A percentile compares a stretch with the other conserved stretches of the same genome.
Conservation (phyloP, 2,329 filamentous ascomycete species). For the Corniculantispora saksenae region DNA sequence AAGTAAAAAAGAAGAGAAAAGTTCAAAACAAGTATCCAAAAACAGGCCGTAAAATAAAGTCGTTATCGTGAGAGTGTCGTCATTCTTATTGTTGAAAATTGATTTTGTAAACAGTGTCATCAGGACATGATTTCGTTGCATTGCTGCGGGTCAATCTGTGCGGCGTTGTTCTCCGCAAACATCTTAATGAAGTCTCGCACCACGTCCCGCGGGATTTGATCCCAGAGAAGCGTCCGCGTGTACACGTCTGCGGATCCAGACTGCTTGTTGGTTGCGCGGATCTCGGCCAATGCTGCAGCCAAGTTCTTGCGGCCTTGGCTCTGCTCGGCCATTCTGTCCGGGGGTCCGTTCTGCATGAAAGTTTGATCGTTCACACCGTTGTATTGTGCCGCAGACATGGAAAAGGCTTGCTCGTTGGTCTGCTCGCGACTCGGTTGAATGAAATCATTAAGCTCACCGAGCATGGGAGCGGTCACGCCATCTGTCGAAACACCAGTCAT, state of each 20-base stretch:
- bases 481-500: conserved; percentile 43
- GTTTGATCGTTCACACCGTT: conserved; percentile 70
- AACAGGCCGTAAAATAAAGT: conserved; percentile 24
- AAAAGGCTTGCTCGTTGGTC: conserved; percentile 84
- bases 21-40: conserved; percentile 24
- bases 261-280: conserved; percentile 71
- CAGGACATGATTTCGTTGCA: conserved; percentile 45
- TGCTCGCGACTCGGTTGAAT: conserved; percentile 81
- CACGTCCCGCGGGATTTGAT: conserved; percentile 88
- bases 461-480: conserved; percentile 56
- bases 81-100: conserved; percentile 22
- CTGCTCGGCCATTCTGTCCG: conserved; percentile 47
- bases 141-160: conserved; percentile 43
- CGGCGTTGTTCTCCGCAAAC: conserved; percentile 72
- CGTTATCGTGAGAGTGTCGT: conserved; percentile 37
- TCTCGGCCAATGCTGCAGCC: conserved; percentile 75
- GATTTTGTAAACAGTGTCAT: conserved; percentile 32
- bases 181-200: conserved; percentile 91
- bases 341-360: conserved; percentile 59
- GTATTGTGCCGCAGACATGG: conserved; percentile 83
- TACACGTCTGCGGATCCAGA: conserved; percentile 80
- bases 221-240: conserved; percentile 89
- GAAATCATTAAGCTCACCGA: conserved; percentile 67
- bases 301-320: conserved; percentile 72
- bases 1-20: conserved; percentile 23